These are phyloP conservation scores for Myrmaecium sp. DNA, from an alignment of 2,329 filamentous ascomycete genomes.

Conservation along the genomic window DNA sequence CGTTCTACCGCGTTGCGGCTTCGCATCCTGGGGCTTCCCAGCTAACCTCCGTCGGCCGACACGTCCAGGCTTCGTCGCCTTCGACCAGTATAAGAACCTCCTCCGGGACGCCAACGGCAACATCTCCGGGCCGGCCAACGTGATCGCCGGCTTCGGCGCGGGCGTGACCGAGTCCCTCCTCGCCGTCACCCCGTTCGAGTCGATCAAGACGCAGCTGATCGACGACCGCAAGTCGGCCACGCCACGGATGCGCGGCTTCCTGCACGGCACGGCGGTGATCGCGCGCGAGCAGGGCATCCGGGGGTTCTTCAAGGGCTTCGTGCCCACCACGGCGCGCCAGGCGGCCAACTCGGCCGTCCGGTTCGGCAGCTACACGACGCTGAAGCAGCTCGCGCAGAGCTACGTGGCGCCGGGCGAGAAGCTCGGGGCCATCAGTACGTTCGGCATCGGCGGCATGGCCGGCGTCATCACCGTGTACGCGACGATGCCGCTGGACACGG, in stretches of 20 bases:
- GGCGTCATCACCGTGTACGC: constrained; percentile 76
- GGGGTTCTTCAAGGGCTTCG: constrained; percentile 94
- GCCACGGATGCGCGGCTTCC: constrained; percentile 78
- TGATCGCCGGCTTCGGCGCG: constrained; percentile 84
- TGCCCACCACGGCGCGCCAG: constrained; percentile 86
- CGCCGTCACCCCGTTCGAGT: constrained; percentile 92
- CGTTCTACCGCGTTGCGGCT: neutral
- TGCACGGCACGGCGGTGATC: constrained; percentile 79
- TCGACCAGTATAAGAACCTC: constrained; percentile 80
- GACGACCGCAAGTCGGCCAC: constrained; percentile 80
- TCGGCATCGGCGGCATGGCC: constrained; percentile 75
- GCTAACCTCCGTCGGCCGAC: too few relatives aligned
- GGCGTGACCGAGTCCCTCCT: constrained; percentile 86
- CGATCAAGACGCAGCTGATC: constrained; percentile 96
- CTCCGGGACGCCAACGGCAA: constrained; percentile 73
- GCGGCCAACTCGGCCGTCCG: constrained; percentile 85
- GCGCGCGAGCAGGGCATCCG: constrained; percentile 70
- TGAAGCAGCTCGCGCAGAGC: constrained; percentile 80
- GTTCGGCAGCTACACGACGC: constrained; percentile 77
- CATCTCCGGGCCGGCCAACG: constrained; percentile 76
- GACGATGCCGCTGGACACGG: constrained; percentile 64
- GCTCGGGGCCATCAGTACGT: constrained; percentile 72
- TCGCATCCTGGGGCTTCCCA: too few relatives aligned
- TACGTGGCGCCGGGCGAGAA: constrained; percentile 94
- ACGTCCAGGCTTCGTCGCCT: constrained; percentile 66